Base-by-base conservation (phyloP, 306 rosid genomes). In the Vicia sativa region DNA sequence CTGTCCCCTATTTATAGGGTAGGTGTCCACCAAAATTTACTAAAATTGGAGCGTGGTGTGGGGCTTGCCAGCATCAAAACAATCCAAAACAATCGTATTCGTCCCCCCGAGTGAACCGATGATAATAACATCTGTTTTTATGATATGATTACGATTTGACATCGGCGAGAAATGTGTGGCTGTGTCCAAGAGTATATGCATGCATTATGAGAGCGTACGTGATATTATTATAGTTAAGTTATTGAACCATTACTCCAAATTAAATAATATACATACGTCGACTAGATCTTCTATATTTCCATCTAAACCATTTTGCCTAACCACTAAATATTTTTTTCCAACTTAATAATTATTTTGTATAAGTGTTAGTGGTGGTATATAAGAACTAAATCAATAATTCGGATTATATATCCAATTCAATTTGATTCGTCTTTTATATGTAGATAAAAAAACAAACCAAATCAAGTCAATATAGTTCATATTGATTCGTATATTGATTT, bases 101-200 rank as follows among this genome's bases (percentile, higher is more conserved):
- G 34, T 11, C 34, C 7, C 53, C 59, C 26, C n/a, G 58, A 21
- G 14, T 2, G 58, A 21, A 21, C 34, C 14, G 59, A 2, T 3
- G 34, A 53, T 11, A 52, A 11, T 52, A 13, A 21, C 26, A 48
- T 48, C 28, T 5, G 21, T 49, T 7, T 53, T 21, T 29, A 53
- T 53, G 7, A 53, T 9, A 16, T 5, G 26, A 49, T 16, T 49
- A 8, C 5, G 55, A 49, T 16, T 16, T 16, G 55, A 49, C 26
- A 16, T 49, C 5, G 9, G 25, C 6, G 13, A 5, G 10, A 49
- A 53, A 53, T 23, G 15, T 26, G 61, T 55, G 61, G 61, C 19
- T 55, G 18, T 12, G 38, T 55, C 26, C 11, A 55, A 55, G 29
- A 55, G 19, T 55, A 55, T 55, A 55, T 55, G 61, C 61, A 55